A percentile compares a stretch with the other conserved stretches of the same genome.
Evolutionary conservation across 2,329 filamentous ascomycete genomes (phyloP).

Genomic region (Ustilaginoidea virens): DNA sequence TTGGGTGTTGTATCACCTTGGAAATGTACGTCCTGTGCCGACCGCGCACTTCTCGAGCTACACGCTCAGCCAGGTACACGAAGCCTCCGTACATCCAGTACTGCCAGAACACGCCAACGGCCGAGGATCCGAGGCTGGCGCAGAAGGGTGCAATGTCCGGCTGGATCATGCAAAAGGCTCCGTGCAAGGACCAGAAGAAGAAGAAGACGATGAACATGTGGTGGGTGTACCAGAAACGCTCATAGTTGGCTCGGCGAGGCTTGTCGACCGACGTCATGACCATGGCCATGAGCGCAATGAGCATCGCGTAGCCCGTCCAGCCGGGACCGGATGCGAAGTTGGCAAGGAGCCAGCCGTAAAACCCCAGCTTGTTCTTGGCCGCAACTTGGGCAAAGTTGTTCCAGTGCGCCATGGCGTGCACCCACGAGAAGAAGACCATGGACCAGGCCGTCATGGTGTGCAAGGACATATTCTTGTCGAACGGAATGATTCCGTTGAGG

Average conservation of each 20-base stretch:
- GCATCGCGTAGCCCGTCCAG: constrained; percentile 78
- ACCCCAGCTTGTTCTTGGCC: constrained; percentile 57
- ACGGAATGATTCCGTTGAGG: constrained; percentile 73
- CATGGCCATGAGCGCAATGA: constrained; percentile 64
- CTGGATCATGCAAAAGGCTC: constrained; percentile 82
- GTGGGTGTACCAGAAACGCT: constrained; percentile 84
- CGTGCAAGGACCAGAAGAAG: constrained; percentile 82
- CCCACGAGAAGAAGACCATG: constrained; percentile 77
- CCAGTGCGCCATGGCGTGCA: constrained; percentile 77
- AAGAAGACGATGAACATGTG: constrained; percentile 83
- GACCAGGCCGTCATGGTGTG: constrained; percentile 78
- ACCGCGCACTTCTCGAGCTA: constrained; percentile 64
- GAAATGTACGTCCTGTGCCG: constrained; percentile 75
- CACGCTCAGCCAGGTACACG: constrained; percentile 63
- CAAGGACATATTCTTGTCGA: constrained; percentile 82
- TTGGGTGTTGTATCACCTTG: constrained; percentile 80
- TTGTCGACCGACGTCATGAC: constrained; percentile 64
- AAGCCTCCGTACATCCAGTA: constrained; percentile 81
- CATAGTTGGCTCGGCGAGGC: constrained; percentile 65
- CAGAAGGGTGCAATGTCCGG: constrained; percentile 70
- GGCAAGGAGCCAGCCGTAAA: constrained; percentile 62
- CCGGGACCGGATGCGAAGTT: constrained; percentile 70
- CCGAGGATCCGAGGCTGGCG: constrained; percentile 46
- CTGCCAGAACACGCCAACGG: constrained; percentile 72
- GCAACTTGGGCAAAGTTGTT: constrained; percentile 71